Evolutionary conservation across 352 stramenopile genomes (phyloP), one percentile per base, ranked within the genome.

Genomic region (Phytophthora nicotianae): DNA sequence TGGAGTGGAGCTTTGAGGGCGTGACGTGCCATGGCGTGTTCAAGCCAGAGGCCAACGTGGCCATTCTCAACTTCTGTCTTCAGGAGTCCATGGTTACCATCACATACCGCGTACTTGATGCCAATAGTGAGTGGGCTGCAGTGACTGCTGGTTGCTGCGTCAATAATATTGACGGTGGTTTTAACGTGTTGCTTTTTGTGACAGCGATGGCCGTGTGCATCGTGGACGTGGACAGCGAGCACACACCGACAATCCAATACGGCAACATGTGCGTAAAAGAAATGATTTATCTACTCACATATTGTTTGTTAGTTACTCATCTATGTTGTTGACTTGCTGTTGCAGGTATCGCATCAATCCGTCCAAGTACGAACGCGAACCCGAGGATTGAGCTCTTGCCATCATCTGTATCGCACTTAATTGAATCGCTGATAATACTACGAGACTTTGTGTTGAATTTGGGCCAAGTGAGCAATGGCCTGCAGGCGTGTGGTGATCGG

Each of bases 1-100:
- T 93, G 80, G 84, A 93, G 65, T 93, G 84, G 84, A 91, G 81
- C 56, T 93, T 93, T 45, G 84, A 93, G 58, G 84, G 84, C 51
- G 84, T 91, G 48, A 93, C 79, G 32, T 93, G 84, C 58, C 84
- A 93, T 47, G 84, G 84, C 38, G 74, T 93, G 33, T 93, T 91
- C 74, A 93, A 90, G 53, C 82, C 81, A 13, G 81, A 89, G 56
- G 69, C 84, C 16, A 91, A 81, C 50, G 84, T 93, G 35, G 84
- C 84, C 27, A 91, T 90, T 52, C 86, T 91, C 57, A 93, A 93
- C 67, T 93, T 93, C 58, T 88, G 74, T 49, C 66, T 93, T 38
- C 82, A 89, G 58, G 81, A 89, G 43, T 90, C 84, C 57, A 90
- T 93, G 81, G 84, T 93, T 37, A 93, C 84, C 26, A 93, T 93